phyloP scores from a whole-genome alignment of 768 basidiomycete genomes.

The Pholiota microspora region DNA sequence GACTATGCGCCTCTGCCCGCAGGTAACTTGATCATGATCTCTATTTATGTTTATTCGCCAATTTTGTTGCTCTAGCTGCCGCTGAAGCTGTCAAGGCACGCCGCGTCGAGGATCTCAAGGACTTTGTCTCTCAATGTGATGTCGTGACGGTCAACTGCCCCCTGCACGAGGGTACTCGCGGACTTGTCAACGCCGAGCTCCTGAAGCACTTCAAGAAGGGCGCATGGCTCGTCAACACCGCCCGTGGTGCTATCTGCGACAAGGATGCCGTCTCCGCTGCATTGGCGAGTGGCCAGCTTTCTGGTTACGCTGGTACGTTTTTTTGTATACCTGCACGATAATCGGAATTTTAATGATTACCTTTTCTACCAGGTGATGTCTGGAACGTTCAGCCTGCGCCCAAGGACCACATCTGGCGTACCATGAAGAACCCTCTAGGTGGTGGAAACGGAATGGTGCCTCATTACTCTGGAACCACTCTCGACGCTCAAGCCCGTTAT shows the following conservation, averaged over 20 bases:
- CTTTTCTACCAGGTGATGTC: slow-evolving; percentile 49
- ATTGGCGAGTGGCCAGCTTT: slow-evolving; percentile 71
- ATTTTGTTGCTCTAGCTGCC: slow-evolving; percentile 42
- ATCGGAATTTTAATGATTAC: slow-evolving; percentile 9
- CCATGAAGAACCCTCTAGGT: slow-evolving; percentile 74
- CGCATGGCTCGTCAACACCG: slow-evolving; percentile 91
- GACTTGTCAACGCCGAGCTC: slow-evolving; percentile 79
- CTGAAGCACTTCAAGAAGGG: slow-evolving; percentile 90
- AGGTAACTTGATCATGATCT: slow-evolving; percentile 30
- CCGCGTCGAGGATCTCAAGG: slow-evolving; percentile 75
- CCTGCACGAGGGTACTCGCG: slow-evolving; percentile 80
- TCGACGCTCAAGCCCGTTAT: slow-evolving; percentile 88
- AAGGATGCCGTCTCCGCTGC: slow-evolving; percentile 78
- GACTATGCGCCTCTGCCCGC: slow-evolving; percentile 76
- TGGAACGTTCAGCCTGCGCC: slow-evolving; percentile 90
- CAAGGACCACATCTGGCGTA: slow-evolving; percentile 83
- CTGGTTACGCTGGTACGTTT: slow-evolving; percentile 45
- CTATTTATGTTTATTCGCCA: not conserved
- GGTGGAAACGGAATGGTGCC: slow-evolving; percentile 91
- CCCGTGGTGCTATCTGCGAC: slow-evolving; percentile 89
- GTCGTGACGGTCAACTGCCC: slow-evolving; percentile 88
- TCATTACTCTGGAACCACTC: slow-evolving; percentile 85
- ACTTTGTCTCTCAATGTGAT: slow-evolving; percentile 64
- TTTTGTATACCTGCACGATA: slow-evolving; percentile 28
- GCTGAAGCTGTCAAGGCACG: slow-evolving; percentile 66